Base-by-base conservation (phyloP, 768 basidiomycete species). In the Boletales sp. region DNA sequence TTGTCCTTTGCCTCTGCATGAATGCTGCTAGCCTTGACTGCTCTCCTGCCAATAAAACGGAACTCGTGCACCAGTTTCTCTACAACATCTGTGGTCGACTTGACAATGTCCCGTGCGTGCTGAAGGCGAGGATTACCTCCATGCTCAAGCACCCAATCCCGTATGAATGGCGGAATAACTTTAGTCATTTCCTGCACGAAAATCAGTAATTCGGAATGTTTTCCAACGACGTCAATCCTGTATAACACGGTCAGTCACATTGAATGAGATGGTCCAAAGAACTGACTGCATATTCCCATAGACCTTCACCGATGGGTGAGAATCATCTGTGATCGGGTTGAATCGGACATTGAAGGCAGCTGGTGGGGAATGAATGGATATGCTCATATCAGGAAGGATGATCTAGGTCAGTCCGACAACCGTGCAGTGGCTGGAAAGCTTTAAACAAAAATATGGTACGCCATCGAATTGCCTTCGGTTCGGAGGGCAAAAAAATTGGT, bases 291-390 rank as follows among this genome's bases (percentile, higher is more conserved):
- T 30, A 18, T 54, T 51, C 2, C 13, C 40, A 25, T 59, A 59
- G 13, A 11, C 11, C 43, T 8, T 44, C 17, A 39, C 57, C 2
- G 56, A 41, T 0, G 46, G 49, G 25, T 59, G 54, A 0, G 31
- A 17, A 10, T 44, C 18, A 6, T 46, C 25, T 33, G 46, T 19
- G 5, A 56, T 9, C 4, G 49, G 25, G 3, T 19, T 12, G 3
- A 59, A 48, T 11, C 56, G 41, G 41, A 59, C 72, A 43, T 79
- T 79, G 50, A 81, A 79, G 19, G 74, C 76, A 31, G 73, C 78
- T 65, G 2, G 15, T 17, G 30, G 28, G 12, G 5, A 13, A 14
- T 10, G n/a, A 17, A 15, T 9, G 25, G 25, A 28, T 6, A 7
- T 7, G 25, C 25, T 28, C 25, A 28, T 28, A 28, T 28, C 25